These are phyloP conservation scores for Cyclostephanos tholiformis DNA, from an alignment of 108 stramenopile species.

Conservation along the genomic window DNA sequence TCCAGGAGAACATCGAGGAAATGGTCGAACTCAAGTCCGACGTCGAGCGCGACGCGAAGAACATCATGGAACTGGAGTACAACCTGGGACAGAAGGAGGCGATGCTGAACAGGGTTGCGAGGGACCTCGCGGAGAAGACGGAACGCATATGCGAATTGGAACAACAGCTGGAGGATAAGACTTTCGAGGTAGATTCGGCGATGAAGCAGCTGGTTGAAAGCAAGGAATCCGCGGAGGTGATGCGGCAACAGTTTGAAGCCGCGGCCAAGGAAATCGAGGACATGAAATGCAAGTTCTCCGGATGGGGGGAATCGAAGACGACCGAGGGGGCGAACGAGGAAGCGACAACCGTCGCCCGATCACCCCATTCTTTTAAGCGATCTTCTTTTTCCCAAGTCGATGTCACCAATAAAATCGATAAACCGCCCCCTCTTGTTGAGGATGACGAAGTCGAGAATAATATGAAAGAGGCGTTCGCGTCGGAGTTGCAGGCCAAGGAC, in stretches of 20 bases:
- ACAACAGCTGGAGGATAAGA: constrained; percentile 30
- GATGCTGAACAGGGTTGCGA: constrained; percentile 25
- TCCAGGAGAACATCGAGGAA: constrained; percentile 43
- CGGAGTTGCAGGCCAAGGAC: constrained; percentile 31
- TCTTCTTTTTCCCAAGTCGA: neutral
- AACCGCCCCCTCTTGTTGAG: neutral
- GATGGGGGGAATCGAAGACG: neutral
- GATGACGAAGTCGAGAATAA: neutral
- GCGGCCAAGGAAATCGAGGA: constrained; percentile 31
- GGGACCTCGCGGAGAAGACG: constrained; percentile 22
- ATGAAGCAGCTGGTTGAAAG: constrained; percentile 27
- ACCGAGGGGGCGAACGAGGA: neutral
- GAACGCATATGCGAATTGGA: constrained; percentile 29
- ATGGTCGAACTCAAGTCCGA: constrained; percentile 39
- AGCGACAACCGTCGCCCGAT: neutral
- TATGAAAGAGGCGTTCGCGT: constrained; percentile 18
- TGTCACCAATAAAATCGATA: too few species aligned
- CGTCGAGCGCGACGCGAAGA: constrained; percentile 19
- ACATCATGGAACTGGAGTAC: constrained; percentile 36
- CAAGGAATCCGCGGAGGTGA: constrained; percentile 20
- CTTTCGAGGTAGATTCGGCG: constrained; percentile 21
- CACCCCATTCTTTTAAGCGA: neutral
- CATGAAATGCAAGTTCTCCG: constrained; percentile 18
- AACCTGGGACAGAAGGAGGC: constrained; percentile 36
- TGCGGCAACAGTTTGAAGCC: constrained; percentile 26